A percentile compares a stretch with the other conserved stretches of the same genome.
These are phyloP conservation scores for Colletotrichum sp. DNA, from an alignment of 2,329 filamentous ascomycete genomes.

Conservation along the genomic window DNA sequence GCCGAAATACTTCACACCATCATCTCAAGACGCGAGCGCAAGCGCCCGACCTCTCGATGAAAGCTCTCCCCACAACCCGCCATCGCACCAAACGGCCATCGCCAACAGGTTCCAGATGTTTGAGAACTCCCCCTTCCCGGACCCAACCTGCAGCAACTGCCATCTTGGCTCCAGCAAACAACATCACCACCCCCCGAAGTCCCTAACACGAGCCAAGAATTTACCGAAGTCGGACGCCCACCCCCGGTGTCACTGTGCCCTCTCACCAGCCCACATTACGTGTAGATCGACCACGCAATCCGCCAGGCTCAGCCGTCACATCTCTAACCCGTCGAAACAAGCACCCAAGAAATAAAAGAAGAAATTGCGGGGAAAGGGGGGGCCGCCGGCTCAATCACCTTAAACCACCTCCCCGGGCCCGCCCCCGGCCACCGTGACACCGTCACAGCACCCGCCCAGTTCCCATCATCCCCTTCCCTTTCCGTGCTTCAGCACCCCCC, in stretches of 20 bases:
- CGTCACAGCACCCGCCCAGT: background rate
- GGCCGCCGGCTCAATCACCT: background rate
- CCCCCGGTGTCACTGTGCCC: background rate
- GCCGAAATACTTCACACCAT: background rate
- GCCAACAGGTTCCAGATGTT: background rate
- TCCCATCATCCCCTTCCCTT: background rate
- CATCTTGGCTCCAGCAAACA: background rate
- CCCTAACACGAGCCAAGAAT: background rate
- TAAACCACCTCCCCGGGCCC: background rate
- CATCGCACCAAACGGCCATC: background rate
- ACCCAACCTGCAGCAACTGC: background rate
- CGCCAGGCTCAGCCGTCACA: slow-evolving; percentile 2
- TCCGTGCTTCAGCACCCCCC: background rate
- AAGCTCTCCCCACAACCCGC: background rate
- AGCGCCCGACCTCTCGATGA: background rate
- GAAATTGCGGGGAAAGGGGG: background rate
- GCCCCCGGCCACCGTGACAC: background rate
- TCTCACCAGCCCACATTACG: background rate
- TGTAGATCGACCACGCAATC: background rate
- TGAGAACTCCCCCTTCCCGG: background rate
- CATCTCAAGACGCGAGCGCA: background rate
- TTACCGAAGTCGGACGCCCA: background rate
- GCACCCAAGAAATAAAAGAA: background rate
- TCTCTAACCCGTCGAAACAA: background rate
- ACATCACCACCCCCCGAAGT: background rate